Percentiles rank a stretch among this genome's conserved stretches.
phyloP scores from a whole-genome alignment of 106 monocot genomes.

The Dactylorhiza incarnata region DNA sequence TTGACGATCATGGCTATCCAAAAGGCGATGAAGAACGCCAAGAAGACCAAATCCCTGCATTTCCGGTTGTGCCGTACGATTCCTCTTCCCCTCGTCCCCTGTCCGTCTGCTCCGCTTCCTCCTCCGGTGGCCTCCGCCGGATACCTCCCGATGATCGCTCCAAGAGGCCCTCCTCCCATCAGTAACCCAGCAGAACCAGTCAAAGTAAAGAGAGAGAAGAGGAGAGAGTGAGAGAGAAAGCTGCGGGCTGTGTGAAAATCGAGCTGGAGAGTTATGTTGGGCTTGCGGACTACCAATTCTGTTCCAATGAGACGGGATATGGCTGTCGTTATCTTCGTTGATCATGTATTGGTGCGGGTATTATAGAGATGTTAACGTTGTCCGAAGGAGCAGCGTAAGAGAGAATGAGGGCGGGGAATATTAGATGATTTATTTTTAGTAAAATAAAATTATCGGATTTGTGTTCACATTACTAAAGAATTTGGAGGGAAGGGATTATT shows the following conservation, averaged over 20 bases:
- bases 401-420: background rate
- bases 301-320: background rate
- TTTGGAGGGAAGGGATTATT: background rate
- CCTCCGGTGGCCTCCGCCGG: conserved; percentile 9
- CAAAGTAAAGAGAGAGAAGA: conserved; percentile 7
- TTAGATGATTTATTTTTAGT: background rate
- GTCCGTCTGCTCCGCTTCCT: conserved; percentile 16
- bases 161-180: conserved; percentile 16
- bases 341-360: background rate
- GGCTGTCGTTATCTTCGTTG: background rate
- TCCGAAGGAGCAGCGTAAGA: background rate
- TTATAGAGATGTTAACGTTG: background rate
- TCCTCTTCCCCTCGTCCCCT: conserved; percentile 9
- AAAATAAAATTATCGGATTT: background rate
- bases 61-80: conserved; percentile 59
- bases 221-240: conserved; percentile 4
- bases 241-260: background rate
- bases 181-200: background rate
- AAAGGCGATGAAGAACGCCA: conserved; percentile 54
- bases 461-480: background rate
- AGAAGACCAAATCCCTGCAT: conserved; percentile 65
- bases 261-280: background rate
- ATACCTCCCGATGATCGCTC: conserved; percentile 52
- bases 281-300: background rate
- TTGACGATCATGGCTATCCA: conserved; percentile 78